Evolutionary conservation across 768 basidiomycete species (phyloP).

Genomic region (Podaxis sp.): DNA sequence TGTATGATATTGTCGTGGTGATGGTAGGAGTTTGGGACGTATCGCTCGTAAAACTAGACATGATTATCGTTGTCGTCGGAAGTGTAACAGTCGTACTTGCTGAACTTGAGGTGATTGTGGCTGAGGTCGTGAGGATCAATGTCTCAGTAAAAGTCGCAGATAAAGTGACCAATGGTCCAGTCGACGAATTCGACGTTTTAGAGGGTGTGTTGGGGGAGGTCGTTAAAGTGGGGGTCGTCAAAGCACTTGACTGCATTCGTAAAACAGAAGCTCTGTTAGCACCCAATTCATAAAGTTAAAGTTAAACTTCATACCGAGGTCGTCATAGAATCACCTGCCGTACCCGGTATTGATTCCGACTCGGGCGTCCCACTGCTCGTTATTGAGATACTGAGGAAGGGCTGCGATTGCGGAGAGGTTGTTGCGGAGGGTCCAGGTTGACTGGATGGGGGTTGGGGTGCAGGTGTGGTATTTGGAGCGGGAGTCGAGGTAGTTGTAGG

Average conservation of each 20-base stretch:
- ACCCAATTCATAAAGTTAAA: neutral
- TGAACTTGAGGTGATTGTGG: neutral
- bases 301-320: slow-evolving; percentile 6
- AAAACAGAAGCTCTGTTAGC: neutral
- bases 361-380: neutral
- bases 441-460: neutral
- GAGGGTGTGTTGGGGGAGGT: neutral
- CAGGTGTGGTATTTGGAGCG: neutral
- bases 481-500: neutral
- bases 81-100: neutral
- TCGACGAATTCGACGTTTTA: neutral
- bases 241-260: neutral
- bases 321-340: neutral
- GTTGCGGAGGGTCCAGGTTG: neutral
- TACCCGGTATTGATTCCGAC: neutral
- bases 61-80: neutral
- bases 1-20: neutral
- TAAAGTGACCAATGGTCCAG: neutral
- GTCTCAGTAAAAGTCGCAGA: neutral
- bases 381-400: neutral
- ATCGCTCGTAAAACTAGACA: neutral
- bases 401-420: neutral
- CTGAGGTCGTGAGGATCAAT: neutral
- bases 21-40: neutral
- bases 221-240: neutral